Conservation (phyloP, 345 rosid genomes). For the Stellera chamaejasme region DNA sequence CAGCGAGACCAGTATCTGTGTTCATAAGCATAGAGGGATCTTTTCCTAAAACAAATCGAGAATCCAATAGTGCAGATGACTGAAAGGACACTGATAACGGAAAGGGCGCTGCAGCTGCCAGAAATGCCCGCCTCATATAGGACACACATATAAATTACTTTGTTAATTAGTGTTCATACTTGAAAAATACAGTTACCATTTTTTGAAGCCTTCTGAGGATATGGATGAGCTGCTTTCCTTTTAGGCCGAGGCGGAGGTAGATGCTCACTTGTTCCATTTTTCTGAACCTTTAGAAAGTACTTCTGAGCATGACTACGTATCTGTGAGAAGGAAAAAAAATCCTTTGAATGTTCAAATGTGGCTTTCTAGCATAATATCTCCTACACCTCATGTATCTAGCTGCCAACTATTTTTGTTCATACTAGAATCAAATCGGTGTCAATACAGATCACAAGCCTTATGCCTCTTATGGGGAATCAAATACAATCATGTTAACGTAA, state of each 20-base stretch:
- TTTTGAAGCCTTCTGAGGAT: conserved; percentile 83
- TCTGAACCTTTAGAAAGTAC: conserved; percentile 82
- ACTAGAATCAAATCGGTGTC: too few relatives aligned
- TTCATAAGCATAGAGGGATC: conserved; percentile 51
- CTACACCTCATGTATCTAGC: too few relatives aligned
- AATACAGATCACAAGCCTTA: too few relatives aligned
- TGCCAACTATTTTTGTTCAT: too few relatives aligned
- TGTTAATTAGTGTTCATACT: conserved; percentile 1
- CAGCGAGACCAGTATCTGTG: conserved; percentile 34
- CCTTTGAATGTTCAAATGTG: too few relatives aligned
- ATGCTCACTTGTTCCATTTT: conserved; percentile 78
- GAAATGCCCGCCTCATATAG: conserved; percentile 6
- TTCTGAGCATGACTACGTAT: conserved; percentile 93
- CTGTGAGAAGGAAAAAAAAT: conserved; percentile 22
- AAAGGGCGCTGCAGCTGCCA: conserved; percentile 33
- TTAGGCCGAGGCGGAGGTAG: conserved; percentile 92
- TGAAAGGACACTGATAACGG: conserved; percentile 40
- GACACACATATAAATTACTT: not conserved
- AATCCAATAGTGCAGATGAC: conserved; percentile 36
- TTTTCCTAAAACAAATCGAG: conserved; percentile 37
- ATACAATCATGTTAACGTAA: too few relatives aligned
- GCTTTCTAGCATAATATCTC: too few relatives aligned
- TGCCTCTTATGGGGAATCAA: too few relatives aligned
- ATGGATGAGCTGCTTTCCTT: conserved; percentile 93
- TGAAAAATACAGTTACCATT: conserved; percentile 29